These are phyloP conservation scores for Talinum fruticosum DNA, from an alignment of 148 eudicot species.

Conservation along the genomic window DNA sequence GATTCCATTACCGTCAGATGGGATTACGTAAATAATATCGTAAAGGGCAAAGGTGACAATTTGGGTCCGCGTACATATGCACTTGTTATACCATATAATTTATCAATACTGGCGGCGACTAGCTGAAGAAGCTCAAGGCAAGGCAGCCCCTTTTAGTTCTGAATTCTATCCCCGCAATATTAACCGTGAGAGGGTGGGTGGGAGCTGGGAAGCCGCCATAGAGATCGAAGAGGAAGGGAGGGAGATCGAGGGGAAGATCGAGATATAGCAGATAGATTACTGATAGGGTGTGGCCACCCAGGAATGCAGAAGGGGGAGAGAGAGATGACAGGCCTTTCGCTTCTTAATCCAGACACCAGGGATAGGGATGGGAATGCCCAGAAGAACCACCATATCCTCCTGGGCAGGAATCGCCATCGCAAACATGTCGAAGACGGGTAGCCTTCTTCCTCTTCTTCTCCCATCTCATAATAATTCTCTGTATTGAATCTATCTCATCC, in stretches of 20 bases:
- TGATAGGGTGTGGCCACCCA: background rate
- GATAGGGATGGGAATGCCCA: conserved; percentile 18
- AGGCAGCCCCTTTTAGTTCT: too few species aligned
- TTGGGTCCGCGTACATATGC: too few species aligned
- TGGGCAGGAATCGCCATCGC: conserved; percentile 79
- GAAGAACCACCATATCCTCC: conserved; percentile 30
- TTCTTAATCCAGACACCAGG: conserved; percentile 29
- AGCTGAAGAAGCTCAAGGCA: too few species aligned
- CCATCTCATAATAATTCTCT: background rate
- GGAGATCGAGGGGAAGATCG: too few species aligned
- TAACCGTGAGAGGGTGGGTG: too few species aligned
- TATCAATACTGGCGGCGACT: too few species aligned
- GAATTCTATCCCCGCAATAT: too few species aligned
- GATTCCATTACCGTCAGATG: background rate
- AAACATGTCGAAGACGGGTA: conserved; percentile 90
- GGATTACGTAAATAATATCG: background rate
- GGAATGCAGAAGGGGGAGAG: conserved; percentile 11
- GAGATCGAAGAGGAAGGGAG: too few species aligned
- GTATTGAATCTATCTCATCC: background rate
- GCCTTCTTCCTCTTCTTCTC: background rate
- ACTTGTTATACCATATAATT: too few species aligned
- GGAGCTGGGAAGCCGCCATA: too few species aligned
- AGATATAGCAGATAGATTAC: too few species aligned
- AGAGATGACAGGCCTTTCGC: conserved; percentile 55
- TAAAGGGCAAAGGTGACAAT: background rate